These are phyloP conservation scores for Cornus suecica DNA, from an alignment of 148 eudicot species.

Conservation along the genomic window DNA sequence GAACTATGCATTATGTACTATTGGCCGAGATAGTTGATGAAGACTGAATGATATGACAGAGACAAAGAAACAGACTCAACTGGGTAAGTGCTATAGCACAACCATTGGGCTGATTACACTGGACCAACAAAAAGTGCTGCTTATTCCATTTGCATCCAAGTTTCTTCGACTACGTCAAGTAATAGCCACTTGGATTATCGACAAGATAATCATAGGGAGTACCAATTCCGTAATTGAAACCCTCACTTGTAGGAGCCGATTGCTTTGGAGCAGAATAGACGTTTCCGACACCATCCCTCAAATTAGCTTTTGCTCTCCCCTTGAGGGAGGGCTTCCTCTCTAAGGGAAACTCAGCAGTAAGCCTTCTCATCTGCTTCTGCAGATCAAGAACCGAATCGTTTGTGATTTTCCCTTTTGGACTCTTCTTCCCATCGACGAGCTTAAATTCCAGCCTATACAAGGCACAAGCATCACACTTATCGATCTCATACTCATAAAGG, in stretches of 20 bases:
- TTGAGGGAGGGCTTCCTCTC: conserved; percentile 62
- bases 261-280: conserved; percentile 40
- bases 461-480: conserved; percentile 75
- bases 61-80: not conserved
- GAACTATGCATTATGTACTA: conserved; percentile 39
- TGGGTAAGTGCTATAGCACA: not conserved
- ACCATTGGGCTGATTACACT: conserved; percentile 5
- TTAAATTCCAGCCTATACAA: conserved; percentile 86
- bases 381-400: conserved; percentile 84
- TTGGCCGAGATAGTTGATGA: not conserved
- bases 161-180: conserved; percentile 33
- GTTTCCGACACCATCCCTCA: conserved; percentile 41
- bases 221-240: conserved; percentile 49
- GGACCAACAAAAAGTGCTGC: conserved; percentile 2
- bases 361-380: conserved; percentile 94
- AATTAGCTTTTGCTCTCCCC: conserved; percentile 50
- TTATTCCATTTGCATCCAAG: conserved; percentile 16
- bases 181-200: conserved; percentile 58
- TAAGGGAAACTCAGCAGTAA: conserved; percentile 72
- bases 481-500: conserved; percentile 89
- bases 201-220: conserved; percentile 61
- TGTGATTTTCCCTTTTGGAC: conserved; percentile 59
- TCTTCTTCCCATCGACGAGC: conserved; percentile 78
- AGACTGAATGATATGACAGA: not conserved
- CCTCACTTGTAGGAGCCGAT: conserved; percentile 31